Evolutionary conservation across 2,329 filamentous ascomycete species (phyloP).

Genomic region (Nothophaeocryptopus gaeumannii): DNA sequence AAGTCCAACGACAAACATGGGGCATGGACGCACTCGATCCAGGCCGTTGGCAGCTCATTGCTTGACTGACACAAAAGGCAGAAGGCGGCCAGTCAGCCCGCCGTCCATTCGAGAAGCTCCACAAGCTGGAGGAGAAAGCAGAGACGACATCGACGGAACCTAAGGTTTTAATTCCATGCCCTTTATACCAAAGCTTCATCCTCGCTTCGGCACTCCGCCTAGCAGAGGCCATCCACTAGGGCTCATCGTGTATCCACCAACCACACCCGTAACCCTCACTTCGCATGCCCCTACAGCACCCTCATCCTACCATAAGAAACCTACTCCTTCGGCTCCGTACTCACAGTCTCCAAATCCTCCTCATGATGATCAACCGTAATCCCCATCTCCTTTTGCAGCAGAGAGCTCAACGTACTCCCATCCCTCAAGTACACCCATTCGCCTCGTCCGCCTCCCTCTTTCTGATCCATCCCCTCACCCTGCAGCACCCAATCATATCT

Average conservation of each 20-base stretch:
- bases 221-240: not conserved
- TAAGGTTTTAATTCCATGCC: too few species aligned
- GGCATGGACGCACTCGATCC: too few species aligned
- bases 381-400: constrained; percentile 74
- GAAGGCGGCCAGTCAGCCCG: too few species aligned
- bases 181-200: too few species aligned
- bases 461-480: constrained; percentile 71
- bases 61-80: too few species aligned
- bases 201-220: too few species aligned
- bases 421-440: constrained; percentile 89
- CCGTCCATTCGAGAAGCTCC: too few species aligned
- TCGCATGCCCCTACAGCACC: not conserved
- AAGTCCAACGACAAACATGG: too few species aligned
- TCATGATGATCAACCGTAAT: constrained; percentile 53
- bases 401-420: constrained; percentile 67
- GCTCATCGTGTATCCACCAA: not conserved
- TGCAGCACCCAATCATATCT: constrained; percentile 83
- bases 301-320: not conserved
- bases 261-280: not conserved
- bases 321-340: constrained; percentile 30
- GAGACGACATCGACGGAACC: too few species aligned
- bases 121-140: too few species aligned
- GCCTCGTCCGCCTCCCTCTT: constrained; percentile 70
- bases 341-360: constrained; percentile 25
- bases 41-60: too few species aligned